Evolutionary conservation across 2,329 filamentous ascomycete genomes (phyloP), one percentile per base, ranked within the genome.

Genomic region (Penicillium sp.): DNA sequence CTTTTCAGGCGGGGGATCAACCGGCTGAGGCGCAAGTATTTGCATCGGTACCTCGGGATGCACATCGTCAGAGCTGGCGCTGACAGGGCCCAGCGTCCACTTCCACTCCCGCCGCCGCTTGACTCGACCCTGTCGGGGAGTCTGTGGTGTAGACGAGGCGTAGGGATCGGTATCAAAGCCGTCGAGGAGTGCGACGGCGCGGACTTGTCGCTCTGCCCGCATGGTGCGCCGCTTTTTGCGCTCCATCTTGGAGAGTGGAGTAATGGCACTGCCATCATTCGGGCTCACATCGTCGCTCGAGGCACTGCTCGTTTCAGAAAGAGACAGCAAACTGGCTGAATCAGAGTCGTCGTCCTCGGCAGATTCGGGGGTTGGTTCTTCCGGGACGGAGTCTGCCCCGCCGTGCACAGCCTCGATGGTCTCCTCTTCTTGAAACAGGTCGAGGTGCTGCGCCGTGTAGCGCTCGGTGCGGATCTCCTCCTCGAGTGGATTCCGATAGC

Each of bases 401-500:
- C 59, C 49, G 53, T 57, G 62, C 58, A 60, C 64, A 44, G 63
- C 59, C 62, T 64, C 66, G 50, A 28, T 15, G n/a, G 51, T 22
- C 42, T 57, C 61, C 6, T 61, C 61, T 28, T 66, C 64, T 1
- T 28, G 53, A 4, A 80, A 75, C 12, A 88, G 75, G 70, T 88
- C 86, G 0, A 83, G 84, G 65, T 88, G 85, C 40, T 82, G 82
- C 56, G 83, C 75, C 5, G 82, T 84, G 73, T 86, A 88, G 60
- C 77, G 81, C 44, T 81, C 79, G 2, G 81, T 88, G 64, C 79
- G 80, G 68, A 89, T 86, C 60, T 87, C 85, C 70, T 88, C 86
- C 50, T 85, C 85, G 28, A 88, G 72, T 19, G 84, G 82, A 13
- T 77, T 78, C 22, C 82, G 79, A 70, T 88, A 89, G 28, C 80